phyloP scores from a whole-genome alignment of 1,284 basidiomycete species.

The Ganoderma leucocontextum region DNA sequence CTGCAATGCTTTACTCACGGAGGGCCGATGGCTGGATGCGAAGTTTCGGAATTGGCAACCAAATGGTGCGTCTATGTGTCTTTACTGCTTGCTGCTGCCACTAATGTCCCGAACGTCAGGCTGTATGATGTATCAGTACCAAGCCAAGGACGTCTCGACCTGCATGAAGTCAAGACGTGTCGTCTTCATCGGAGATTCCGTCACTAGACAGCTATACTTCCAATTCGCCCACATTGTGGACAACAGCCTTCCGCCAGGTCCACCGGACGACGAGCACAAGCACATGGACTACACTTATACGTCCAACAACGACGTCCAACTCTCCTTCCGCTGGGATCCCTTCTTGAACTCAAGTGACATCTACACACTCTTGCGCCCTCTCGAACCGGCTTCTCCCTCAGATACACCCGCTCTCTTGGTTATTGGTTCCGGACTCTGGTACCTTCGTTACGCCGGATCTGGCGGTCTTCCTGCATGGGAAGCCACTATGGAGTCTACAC shows the following conservation, averaged over 20 bases:
- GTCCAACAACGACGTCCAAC: conserved; percentile 54
- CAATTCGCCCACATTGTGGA: conserved; percentile 72
- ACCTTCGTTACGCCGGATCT: conserved; percentile 76
- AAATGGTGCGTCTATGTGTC: conserved; percentile 61
- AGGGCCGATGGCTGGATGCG: conserved; percentile 83
- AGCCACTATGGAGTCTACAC: conserved; percentile 69
- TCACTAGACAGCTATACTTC: conserved; percentile 83
- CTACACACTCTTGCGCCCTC: conserved; percentile 44
- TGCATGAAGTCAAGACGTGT: conserved; percentile 66
- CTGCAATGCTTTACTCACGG: conserved; percentile 74
- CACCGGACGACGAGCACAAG: conserved; percentile 65
- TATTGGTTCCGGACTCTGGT: conserved; percentile 89
- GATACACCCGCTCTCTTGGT: conserved; percentile 71
- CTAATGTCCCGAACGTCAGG: conserved; percentile 49
- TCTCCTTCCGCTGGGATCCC: conserved; percentile 84
- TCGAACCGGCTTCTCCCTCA: conserved; percentile 13
- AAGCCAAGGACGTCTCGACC: conserved; percentile 55
- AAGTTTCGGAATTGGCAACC: conserved; percentile 83
- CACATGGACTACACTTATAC: conserved; percentile 69
- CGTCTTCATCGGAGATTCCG: conserved; percentile 88
- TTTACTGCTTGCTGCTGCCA: too few species aligned
- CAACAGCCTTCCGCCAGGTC: conserved; percentile 58
- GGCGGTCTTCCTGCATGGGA: conserved; percentile 85
- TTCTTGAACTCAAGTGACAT: conserved; percentile 78
- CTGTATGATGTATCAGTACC: conserved; percentile 78